Base-by-base conservation (phyloP, 2,329 filamentous ascomycete species). In the Claviceps citrina region DNA sequence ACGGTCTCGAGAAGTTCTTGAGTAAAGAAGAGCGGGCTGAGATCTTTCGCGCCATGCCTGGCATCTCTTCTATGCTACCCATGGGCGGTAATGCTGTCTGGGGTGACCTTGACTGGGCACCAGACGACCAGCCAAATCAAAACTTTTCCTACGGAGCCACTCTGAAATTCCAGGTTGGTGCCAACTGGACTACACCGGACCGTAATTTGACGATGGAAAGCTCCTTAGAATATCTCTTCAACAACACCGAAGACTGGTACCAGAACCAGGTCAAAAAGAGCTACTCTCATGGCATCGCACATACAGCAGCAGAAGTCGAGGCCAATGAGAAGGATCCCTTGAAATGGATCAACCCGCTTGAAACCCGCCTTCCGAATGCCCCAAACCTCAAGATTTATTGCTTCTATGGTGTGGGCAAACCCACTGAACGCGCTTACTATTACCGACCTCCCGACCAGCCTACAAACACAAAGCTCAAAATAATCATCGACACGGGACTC, bases 291-390 rank as follows among this genome's bases (percentile, higher is more conserved):
- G 91, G 89, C 10, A 70, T 98, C 20, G 91, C 91, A 0, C 79
- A 84, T 46, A 91, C 83, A 0, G 67, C 65, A 6, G 71, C 71
- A 8, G 81, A 93, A 59, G 85, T 98, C 1, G 81, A 93, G 53
- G 76, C 71, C 38, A 91, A 91, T 55, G 80, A 87, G 51, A 61
- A 75, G n/a, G 71, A 84, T 46, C 76, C 74, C 2, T 68, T 65
- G 37, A 98, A 93, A 56, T 98, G 91, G 91, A 76, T 94, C 45
- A 98, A 98, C 54, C 91, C 91, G 0, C 73, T 96, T 1, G 89
- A 96, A 58, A 83, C 84, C 0, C 74, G 89, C 2, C 68, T 96
- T 0, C 91, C 91, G 0, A 68, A 85, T 16, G 89, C 91, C 1
- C 89, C 91, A 0, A 84, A 76, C 53, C 66, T 98, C 53, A 95